phyloP scores from a whole-genome alignment of 257 asterid genomes.

The Solanum appendiculatum region DNA sequence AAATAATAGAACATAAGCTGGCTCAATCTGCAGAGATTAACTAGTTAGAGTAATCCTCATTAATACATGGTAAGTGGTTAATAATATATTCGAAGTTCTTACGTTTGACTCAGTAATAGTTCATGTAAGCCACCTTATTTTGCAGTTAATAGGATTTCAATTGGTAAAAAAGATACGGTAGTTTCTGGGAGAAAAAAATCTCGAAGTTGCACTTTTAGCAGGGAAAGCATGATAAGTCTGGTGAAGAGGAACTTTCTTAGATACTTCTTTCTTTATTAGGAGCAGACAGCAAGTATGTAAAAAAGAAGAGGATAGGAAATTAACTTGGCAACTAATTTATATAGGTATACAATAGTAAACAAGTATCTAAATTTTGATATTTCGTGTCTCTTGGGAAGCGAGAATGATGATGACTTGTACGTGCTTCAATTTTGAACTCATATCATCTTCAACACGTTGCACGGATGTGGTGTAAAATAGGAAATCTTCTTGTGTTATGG shows the following conservation, averaged over 20 bases:
- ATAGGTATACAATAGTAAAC: neutral
- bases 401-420: neutral
- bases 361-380: neutral
- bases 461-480: neutral
- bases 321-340: neutral
- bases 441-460: neutral
- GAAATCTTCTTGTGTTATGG: neutral
- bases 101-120: neutral
- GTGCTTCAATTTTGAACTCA: neutral
- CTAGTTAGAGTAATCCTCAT: neutral
- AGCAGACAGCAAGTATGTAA: neutral
- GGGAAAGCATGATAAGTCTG: neutral
- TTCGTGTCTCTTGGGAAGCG: neutral
- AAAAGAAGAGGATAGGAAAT: neutral
- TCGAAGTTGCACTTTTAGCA: neutral
- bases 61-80: neutral
- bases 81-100: neutral
- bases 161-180: neutral
- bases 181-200: neutral
- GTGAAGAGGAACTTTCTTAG: neutral
- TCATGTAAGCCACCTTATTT: neutral
- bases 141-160: neutral
- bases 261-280: neutral
- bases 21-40: neutral
- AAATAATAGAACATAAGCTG: neutral